Evolutionary conservation across 345 rosid genomes (phyloP).

Genomic region (Salix dunnii): DNA sequence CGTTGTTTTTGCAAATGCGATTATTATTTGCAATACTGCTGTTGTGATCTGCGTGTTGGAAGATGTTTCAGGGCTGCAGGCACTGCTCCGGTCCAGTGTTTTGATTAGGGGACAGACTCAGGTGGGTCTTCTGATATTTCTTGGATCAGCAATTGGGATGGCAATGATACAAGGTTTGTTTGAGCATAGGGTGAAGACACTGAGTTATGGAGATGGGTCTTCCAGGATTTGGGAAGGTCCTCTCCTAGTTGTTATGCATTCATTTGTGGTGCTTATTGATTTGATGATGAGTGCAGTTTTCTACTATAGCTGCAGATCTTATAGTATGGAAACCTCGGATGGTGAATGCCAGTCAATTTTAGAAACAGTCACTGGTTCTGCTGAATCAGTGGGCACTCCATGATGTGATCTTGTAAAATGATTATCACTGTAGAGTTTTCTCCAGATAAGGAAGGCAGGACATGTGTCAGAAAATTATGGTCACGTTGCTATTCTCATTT

Average conservation of each 20-base stretch:
- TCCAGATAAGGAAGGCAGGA: conserved; percentile 5
- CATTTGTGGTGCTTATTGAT: conserved; percentile 82
- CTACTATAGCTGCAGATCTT: conserved; percentile 81
- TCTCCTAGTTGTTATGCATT: conserved; percentile 74
- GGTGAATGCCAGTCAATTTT: conserved; percentile 46
- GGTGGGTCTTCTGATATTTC: conserved; percentile 76
- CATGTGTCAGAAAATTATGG: conserved; percentile 1
- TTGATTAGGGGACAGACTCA: conserved; percentile 85
- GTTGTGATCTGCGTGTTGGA: conserved; percentile 72
- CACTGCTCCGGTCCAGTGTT: conserved; percentile 59
- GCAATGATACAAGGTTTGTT: conserved; percentile 81
- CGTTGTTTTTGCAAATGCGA: conserved; percentile 67
- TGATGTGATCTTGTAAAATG: conserved; percentile 20
- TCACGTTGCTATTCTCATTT: conserved; percentile 1
- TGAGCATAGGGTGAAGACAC: conserved; percentile 79
- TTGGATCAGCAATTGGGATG: conserved; percentile 78
- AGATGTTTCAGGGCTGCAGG: conserved; percentile 76
- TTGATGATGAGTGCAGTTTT: conserved; percentile 84
- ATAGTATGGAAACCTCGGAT: conserved; percentile 43
- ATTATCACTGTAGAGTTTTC: conserved; percentile 1
- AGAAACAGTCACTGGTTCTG: conserved; percentile 36
- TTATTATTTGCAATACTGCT: conserved; percentile 67
- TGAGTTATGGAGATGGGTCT: conserved; percentile 92
- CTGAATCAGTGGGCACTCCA: conserved; percentile 27
- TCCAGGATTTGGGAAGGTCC: conserved; percentile 96